Conservation (phyloP, 2,329 filamentous ascomycete genomes). For the Ophiocordyceps unilateralis region DNA sequence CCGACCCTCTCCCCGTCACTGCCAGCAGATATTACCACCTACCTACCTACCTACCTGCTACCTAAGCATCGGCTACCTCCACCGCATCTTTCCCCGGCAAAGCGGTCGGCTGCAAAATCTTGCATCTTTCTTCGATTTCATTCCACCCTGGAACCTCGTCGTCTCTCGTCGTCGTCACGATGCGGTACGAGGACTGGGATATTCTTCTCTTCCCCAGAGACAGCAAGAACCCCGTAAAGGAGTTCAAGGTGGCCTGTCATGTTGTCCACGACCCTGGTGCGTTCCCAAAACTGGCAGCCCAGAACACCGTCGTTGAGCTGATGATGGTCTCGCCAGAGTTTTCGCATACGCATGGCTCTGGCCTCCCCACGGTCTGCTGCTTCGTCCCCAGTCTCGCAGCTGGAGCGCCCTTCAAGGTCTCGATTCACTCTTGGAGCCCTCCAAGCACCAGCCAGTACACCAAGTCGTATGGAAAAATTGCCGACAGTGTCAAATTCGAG, state of each 20-base stretch:
- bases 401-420: conserved; percentile 49
- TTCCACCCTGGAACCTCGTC: too few species aligned
- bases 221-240: conserved; percentile 54
- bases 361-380: conserved; percentile 50
- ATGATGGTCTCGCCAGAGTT: conserved; percentile 24
- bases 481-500: conserved; percentile 43
- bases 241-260: conserved; percentile 67
- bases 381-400: conserved; percentile 49
- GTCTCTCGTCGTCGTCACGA: conserved; percentile 20
- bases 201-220: conserved; percentile 58
- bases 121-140: not conserved
- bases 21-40: not conserved
- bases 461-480: conserved; percentile 34
- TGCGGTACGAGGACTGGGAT: conserved; percentile 82
- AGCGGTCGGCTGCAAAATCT: not conserved
- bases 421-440: conserved; percentile 58
- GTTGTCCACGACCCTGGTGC: conserved; percentile 37
- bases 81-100: not conserved
- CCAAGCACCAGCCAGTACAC: conserved; percentile 36
- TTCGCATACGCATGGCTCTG: conserved; percentile 28
- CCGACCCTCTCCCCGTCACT: not conserved
- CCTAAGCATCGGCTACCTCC: not conserved
- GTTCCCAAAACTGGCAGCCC: conserved; percentile 2
- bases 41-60: too few species aligned
- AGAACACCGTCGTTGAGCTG: not conserved